Conservation (phyloP, 192 early-diverging fungal genomes). For the Coemansia sp. region DNA sequence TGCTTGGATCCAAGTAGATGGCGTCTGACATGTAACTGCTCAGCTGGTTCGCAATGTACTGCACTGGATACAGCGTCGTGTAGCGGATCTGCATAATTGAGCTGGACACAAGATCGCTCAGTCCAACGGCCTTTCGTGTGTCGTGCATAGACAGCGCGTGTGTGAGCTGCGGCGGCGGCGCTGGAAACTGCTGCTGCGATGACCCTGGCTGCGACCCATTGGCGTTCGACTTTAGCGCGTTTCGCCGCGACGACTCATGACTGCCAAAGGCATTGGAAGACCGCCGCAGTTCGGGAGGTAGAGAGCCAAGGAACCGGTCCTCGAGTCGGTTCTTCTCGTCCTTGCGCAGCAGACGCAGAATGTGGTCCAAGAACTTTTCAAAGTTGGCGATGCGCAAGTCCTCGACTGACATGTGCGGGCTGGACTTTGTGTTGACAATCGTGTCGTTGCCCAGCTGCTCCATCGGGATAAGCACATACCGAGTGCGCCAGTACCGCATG, state of each 20-base stretch:
- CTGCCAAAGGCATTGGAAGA: background rate
- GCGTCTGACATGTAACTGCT: constrained; percentile 30
- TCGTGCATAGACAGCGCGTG: constrained; percentile 12
- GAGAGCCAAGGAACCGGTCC: constrained; percentile 25
- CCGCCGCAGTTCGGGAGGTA: constrained; percentile 32
- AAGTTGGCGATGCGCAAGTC: constrained; percentile 86
- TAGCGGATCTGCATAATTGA: constrained; percentile 48
- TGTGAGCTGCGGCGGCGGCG: background rate
- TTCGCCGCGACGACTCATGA: background rate
- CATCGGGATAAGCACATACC: constrained; percentile 86
- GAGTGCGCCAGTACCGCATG: constrained; percentile 78
- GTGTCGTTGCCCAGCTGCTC: constrained; percentile 61
- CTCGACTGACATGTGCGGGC: constrained; percentile 77
- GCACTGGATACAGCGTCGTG: constrained; percentile 37
- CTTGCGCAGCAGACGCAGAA: constrained; percentile 33
- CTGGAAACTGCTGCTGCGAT: constrained; percentile 7
- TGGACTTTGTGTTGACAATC: constrained; percentile 55
- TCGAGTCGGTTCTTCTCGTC: constrained; percentile 31
- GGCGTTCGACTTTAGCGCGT: background rate
- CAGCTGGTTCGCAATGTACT: constrained; percentile 37
- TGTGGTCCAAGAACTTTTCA: constrained; percentile 76
- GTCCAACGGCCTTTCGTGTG: constrained; percentile 12
- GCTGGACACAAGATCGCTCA: constrained; percentile 36
- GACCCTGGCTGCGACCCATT: background rate
- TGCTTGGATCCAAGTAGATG: constrained; percentile 27